Base-by-base conservation (phyloP, 805 yeast species). In the Suhomyces xylopsoci region DNA sequence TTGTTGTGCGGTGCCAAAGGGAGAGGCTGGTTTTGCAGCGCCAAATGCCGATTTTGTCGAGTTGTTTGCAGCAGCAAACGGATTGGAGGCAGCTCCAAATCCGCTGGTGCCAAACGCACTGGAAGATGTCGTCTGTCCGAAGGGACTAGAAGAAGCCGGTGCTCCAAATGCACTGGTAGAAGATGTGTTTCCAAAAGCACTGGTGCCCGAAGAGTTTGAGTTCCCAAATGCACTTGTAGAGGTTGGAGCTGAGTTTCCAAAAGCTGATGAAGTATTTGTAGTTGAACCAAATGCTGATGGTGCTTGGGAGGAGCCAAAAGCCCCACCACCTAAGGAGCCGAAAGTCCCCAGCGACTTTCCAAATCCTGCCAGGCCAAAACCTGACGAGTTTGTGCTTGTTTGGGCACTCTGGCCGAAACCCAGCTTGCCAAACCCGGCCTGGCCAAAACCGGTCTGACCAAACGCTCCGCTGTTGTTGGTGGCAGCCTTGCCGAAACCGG, bases 21-120 rank as follows among this genome's bases (percentile, higher is more conserved):
- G 55, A 10, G 53, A 36, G 12, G 51, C 45, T 14, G 51, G 38
- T 6, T 42, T 43, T 24, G 32, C 38, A 12, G 32, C 14, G 24
- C 53, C 55, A 47, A 51, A 51, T n/a, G 59, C 53, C 14, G 52
- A 32, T n/a, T 28, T 38, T 45, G 28, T 40, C 20, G 50, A 30
- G n/a, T 45, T 15, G 14, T 38, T 32, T 17, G 36, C 36, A 28
- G 45, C 45, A 3, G 53, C 58, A 47, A 55, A 55, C 2, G 58
- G 53, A 24, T 45, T 41, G 14, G 52, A 28, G 3, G 48, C 32
- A 8, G 40, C 28, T 10, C 42, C 42, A 17, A 38, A 38, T 5
- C 42, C 42, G 19, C 42, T 26, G 17, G 47, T 34, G 26, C 56
- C 56, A 50, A 53, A 53, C 15, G 51, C 46, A 50, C 48, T 28